Base-by-base conservation (phyloP, 371 early-diverging fungal species). In the Parasitella parasitica region DNA sequence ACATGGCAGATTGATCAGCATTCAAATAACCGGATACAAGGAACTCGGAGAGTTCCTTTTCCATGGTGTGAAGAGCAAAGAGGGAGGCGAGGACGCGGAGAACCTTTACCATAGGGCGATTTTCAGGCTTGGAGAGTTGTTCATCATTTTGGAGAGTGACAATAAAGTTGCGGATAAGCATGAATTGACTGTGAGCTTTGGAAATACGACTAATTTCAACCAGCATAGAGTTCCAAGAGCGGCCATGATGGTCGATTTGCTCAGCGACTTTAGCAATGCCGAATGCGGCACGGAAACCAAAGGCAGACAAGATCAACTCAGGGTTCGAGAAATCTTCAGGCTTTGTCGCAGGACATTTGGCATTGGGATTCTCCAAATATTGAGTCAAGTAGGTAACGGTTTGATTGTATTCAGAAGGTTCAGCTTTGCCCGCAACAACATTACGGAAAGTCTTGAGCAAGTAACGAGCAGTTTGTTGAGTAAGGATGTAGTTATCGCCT, bases 401-500 rank as follows among this genome's bases (percentile, higher is more conserved):
- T 8, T 72, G 82, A 66, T 84, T 84, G 61, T 77, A 62, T 39
- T 79, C 79, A 15, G 75, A 73, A 27, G 70, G 75, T 20, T 71
- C 73, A 28, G 71, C 76, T 69, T 82, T 84, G 66, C 83, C 84
- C 28, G 83, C 77, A 36, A 67, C 73, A 0, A 86, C 72, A 16
- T 70, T 73, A 56, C 76, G 79, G 57, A 80, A 72, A 36, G 84
- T 79, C 66, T 86, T 88, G 37, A 90, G 59, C 30, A 91, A 69
- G 64, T 87, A 91, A 22, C 88, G 86, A 4, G 86, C 81, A 12
- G 86, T 86, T 78, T 91, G 92, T 67, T 89, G 91, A 12, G 89
- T 85, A 60, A 91, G 66, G 9, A 91, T 77, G 52, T 84, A 89
- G 71, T 91, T 91, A 63, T 91, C 92, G 38, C 92, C 92, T 70